Base-by-base conservation (phyloP, 768 basidiomycete species). In the Leccinum disarticulatum region DNA sequence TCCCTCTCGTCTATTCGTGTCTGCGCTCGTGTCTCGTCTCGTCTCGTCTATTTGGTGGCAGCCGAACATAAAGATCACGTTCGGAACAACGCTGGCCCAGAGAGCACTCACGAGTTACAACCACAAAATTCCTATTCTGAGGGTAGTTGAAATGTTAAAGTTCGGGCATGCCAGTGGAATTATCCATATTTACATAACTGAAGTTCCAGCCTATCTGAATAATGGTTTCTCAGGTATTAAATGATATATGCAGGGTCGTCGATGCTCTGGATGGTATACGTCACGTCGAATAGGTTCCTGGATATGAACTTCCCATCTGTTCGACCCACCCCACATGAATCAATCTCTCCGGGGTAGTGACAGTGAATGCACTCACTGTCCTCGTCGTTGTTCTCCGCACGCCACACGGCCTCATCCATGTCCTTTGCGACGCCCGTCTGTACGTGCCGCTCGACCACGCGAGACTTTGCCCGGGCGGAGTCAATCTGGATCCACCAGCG, bases 371-470 rank as follows among this genome's bases (percentile, higher is more conserved):
- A 64, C 78, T 61, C 66, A 92, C 90, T 92, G 27, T 89, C 88
- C 59, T 83, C 80, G 73, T 92, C 90, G 63, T 93, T 94, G 61
- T 87, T 80, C 58, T 84, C 81, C n/a, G 90, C 48, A 49, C 91
- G 82, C 83, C 82, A 83, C 11, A 78, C 63, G 0, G 89, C 93
- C 66, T 88, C 86, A 28, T 84, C 81, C 70, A 73, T 64, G 66
- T 87, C 81, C 64, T 77, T 82, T 9, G 88, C 83, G 11, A 96
- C 84, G 0, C 92, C 91, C 35, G 86, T 93, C 49, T 77, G 70
- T n/a, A 94, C 82, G 69, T 95, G 93, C 31, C 94, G 79, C 60
- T 77, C 81, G 3, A 91, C 80, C 11, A 95, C 72, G 49, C 93
- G 79, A 38, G 73, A 66, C 64, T 77, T 79, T 1, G 88, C 91